Evolutionary conservation across 1,284 basidiomycete genomes (phyloP).

Genomic region (Moesziomyces parantarcticus): DNA sequence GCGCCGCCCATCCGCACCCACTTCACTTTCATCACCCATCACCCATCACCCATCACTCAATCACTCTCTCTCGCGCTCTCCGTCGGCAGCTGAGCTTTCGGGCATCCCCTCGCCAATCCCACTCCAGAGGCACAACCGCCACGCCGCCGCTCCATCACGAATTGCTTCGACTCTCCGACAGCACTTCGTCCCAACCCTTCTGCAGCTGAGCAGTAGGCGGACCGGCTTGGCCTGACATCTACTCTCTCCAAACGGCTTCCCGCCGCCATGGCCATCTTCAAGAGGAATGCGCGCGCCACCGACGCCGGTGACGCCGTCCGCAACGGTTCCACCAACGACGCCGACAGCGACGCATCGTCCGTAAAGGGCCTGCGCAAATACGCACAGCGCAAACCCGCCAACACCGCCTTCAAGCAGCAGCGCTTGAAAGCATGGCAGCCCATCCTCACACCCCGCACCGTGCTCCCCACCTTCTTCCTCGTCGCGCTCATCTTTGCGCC

Average conservation of each 20-base stretch:
- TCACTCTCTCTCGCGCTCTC: background rate
- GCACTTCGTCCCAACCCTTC: too few relatives aligned
- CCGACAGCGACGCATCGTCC: conserved; percentile 40
- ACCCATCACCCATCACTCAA: too few relatives aligned
- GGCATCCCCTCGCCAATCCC: too few relatives aligned
- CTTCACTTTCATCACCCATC: background rate
- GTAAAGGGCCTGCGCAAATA: conserved; percentile 56
- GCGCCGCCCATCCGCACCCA: background rate
- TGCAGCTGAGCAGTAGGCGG: too few relatives aligned
- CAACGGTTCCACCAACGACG: conserved; percentile 38
- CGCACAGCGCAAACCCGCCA: conserved; percentile 62
- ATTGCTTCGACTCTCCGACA: too few relatives aligned
- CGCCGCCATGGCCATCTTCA: conserved; percentile 48
- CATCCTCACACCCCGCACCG: conserved; percentile 95
- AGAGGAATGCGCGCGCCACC: conserved; percentile 42
- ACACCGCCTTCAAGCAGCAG: conserved; percentile 99
- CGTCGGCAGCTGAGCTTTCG: too few relatives aligned
- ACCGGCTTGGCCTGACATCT: too few relatives aligned
- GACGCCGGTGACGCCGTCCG: conserved; percentile 36
- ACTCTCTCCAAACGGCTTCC: too few relatives aligned
- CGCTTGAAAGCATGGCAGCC: conserved; percentile 99
- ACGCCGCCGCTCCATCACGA: too few relatives aligned
- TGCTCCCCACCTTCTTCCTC: conserved; percentile 93
- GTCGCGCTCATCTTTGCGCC: conserved; percentile 94
- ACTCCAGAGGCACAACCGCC: too few relatives aligned